A percentile compares a stretch with the other conserved stretches of the same genome.
Conservation (phyloP, 1,284 basidiomycete genomes). For the Laetiporus sulphureus region DNA sequence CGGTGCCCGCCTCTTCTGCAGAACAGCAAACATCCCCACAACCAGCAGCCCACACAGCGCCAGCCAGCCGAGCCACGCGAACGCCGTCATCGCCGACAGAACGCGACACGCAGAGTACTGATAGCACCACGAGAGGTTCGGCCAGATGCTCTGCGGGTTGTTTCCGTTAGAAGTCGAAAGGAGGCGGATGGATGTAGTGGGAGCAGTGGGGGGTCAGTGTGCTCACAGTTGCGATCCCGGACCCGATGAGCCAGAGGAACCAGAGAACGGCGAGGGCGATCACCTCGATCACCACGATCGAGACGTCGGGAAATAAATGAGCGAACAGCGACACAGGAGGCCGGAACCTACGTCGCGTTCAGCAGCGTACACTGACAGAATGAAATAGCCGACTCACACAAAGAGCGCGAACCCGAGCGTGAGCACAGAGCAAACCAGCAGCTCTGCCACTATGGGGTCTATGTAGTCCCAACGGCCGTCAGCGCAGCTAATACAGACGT, state of each 20-base stretch:
- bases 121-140: constrained; percentile 49
- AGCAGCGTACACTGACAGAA: not conserved
- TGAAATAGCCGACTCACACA: constrained; percentile 37
- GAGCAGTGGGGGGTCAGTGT: not conserved
- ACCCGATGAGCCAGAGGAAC: constrained; percentile 62
- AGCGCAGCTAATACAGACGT: no score
- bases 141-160: constrained; percentile 48
- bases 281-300: constrained; percentile 46
- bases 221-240: constrained; percentile 52
- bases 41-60: constrained; percentile 43
- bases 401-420: constrained; percentile 52
- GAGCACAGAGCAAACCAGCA: constrained; percentile 52
- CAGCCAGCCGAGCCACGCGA: constrained; percentile 64
- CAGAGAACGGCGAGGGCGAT: constrained; percentile 52
- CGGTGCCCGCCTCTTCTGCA: constrained; percentile 14
- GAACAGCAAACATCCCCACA: constrained; percentile 28
- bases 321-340: constrained; percentile 32
- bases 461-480: not conserved
- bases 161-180: no score
- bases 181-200: constrained; percentile 12
- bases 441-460: constrained; percentile 64
- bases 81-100: constrained; percentile 59
- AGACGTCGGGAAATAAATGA: constrained; percentile 29
- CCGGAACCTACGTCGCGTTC: constrained; percentile 8
- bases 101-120: constrained; percentile 48